Base-by-base conservation (phyloP, 345 rosid genomes). In the Trapa incisa region DNA sequence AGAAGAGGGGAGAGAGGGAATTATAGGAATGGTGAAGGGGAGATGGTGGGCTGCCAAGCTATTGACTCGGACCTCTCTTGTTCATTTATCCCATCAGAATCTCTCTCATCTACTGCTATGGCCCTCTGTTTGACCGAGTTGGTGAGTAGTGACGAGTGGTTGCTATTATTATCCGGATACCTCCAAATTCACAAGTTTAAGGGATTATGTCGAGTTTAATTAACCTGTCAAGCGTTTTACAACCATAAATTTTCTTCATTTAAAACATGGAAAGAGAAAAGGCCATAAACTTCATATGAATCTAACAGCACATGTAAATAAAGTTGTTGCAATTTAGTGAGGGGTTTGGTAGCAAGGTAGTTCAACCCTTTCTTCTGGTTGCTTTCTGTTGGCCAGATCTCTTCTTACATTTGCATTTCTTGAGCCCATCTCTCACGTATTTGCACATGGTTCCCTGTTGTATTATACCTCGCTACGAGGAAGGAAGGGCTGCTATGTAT, bases 41-140 rank as follows among this genome's bases (percentile, higher is more conserved):
- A 32, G 22, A 35, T 42, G 33, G 60, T 54, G 60, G 35, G 60
- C 12, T 11, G 32, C 8, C 2, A 33, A n/a, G 67, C 67, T 42
- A 43, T 65, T 65, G 67, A 65, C 67, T 65, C 67, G 67, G 67
- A 65, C 52, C 45, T 32, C 42, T 65, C 43, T 2, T 67, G 70
- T 53, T 53, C 35, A 58, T 58, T 58, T 58, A 58, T 32, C 1
- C 33, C 8, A 45, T 45, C 48, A 2, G 11, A 7, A 13, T 2
- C 33, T 2, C 43, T 41, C 43, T 32, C 12, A 29, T 37, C 35
- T 35, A 32, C 4, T 32, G 2, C 22, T 11, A 37, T 43, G 66
- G 6, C 43, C 43, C 43, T 67, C 65, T 12, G 45, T 68, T 68
- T 68, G 71, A 68, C 71, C 65, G 71, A 68, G 71, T 68, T 68